Conservation (phyloP, 371 early-diverging fungal genomes). For the Mucor mucedo region DNA sequence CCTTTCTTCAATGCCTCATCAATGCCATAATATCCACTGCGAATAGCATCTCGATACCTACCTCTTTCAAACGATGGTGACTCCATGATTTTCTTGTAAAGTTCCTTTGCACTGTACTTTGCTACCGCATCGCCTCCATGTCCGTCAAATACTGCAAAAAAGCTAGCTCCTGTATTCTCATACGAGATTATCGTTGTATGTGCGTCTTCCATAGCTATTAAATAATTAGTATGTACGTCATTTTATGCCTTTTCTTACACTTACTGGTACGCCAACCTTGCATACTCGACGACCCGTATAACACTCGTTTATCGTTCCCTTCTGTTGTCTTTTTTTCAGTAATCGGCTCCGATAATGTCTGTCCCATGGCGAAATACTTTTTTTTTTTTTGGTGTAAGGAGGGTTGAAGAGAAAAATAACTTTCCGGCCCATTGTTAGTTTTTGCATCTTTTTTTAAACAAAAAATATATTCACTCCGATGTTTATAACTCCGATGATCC, state of each 20-base stretch:
- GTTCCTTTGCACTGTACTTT: constrained; percentile 75
- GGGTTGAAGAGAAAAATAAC: background rate
- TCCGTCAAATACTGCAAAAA: constrained; percentile 96
- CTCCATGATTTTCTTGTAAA: constrained; percentile 71
- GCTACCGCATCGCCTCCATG: constrained; percentile 89
- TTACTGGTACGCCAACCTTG: constrained; percentile 98
- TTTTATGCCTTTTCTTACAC: background rate
- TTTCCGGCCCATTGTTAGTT: background rate
- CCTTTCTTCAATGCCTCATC: constrained; percentile 79
- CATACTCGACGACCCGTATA: constrained; percentile 90
- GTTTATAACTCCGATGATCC: no score
- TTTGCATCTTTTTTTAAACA: background rate
- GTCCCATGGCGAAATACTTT: constrained; percentile 73
- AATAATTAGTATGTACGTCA: background rate
- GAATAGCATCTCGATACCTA: constrained; percentile 76
- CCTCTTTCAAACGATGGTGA: constrained; percentile 64
- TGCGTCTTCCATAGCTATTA: constrained; percentile 91
- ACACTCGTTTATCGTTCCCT: constrained; percentile 77
- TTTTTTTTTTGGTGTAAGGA: background rate
- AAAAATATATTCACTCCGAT: no score
- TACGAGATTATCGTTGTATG: constrained; percentile 83
- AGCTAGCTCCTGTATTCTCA: constrained; percentile 55
- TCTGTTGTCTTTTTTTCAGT: constrained; percentile 78
- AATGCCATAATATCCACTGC: constrained; percentile 76
- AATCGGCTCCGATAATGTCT: constrained; percentile 92